Base-by-base conservation (phyloP, 331 rosid genomes). In the Quercus lobata region DNA sequence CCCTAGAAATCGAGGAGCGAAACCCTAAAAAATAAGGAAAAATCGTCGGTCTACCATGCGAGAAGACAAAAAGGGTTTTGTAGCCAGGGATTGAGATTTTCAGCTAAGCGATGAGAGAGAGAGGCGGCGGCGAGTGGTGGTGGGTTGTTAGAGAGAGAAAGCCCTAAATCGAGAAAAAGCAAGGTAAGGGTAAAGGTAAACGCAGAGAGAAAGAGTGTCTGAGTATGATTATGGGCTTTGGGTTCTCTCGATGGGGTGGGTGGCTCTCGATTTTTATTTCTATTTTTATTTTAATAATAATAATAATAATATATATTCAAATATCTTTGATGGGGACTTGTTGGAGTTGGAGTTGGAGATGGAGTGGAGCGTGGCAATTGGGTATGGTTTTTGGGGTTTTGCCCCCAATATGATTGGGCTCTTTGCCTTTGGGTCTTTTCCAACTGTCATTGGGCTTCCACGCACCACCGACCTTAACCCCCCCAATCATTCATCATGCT, bases 1-100 rank as follows among this genome's bases (percentile, higher is more conserved):
- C 87, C 91, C 93, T 80, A 84, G 75, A 83, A 83, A 69, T 60
- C 70, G 55, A 74, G 32, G 78, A 21, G 41, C 10, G 60, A 21
- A 58, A 35, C 54, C 70, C 32, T 24, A 57, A 22, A 35, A 83
- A 76, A 41, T 71, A 65, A 27, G 49, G 9, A 57, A 3, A 4
- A 60, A 75, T 24, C 58, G 49, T 25, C 74, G 68, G 76, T 22
- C 73, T 69, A 56, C 52, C 69, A 37, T 25, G 60, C 57, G 44
- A 80, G 57, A 72, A 72, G 53, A 77, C 41, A 72, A 75, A 72
- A 78, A 69, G 61, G n/a, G 69, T n/a, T 76, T 58, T 7, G 72
- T 49, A 12, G 15, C 5, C 15, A 65, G 53, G 71, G 69, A 85
- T 62, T 17, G 81, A 35, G 21, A 63, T 41, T 41, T 41, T 41